phyloP scores from a whole-genome alignment of 1,284 basidiomycete genomes.

The Fomitopsis palustris region DNA sequence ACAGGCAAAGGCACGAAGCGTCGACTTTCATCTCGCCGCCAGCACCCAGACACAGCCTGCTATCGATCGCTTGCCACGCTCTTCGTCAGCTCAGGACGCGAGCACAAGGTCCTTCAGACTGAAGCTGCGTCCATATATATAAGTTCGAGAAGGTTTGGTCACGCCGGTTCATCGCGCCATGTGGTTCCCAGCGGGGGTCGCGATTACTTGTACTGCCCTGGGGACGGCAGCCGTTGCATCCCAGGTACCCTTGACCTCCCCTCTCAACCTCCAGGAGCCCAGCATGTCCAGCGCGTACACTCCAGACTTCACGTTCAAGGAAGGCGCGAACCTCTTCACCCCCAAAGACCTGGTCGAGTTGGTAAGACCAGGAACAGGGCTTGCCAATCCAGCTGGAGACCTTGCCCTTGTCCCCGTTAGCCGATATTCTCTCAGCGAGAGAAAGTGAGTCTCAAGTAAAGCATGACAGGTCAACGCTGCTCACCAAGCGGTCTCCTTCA shows the following conservation, averaged over 20 bases:
- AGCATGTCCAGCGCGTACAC: conserved; percentile 22
- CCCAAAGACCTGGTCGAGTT: conserved; percentile 73
- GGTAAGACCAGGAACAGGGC: conserved; percentile 63
- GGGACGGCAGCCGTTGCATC: conserved; percentile 36
- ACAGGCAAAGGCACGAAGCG: background rate
- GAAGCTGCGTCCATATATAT: background rate
- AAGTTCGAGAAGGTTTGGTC: background rate
- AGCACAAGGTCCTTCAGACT: background rate
- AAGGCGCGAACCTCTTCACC: conserved; percentile 56
- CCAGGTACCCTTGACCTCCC: conserved; percentile 44
- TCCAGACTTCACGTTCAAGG: conserved; percentile 50
- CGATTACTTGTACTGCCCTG: conserved; percentile 34
- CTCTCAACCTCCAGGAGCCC: conserved; percentile 15
- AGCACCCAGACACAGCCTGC: background rate
- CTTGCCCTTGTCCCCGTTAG: conserved; percentile 66
- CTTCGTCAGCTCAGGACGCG: background rate
- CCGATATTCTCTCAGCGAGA: conserved; percentile 65
- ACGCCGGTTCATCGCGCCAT: conserved; percentile 22
- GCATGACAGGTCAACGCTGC: background rate
- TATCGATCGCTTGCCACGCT: background rate
- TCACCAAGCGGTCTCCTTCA: conserved; percentile 21
- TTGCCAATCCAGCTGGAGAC: conserved; percentile 64
- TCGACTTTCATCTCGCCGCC: background rate
- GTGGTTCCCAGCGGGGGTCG: conserved; percentile 30
- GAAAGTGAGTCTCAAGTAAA: conserved; percentile 50